Base-by-base conservation (phyloP, 768 basidiomycete species). In the Mycena epipterygia region DNA sequence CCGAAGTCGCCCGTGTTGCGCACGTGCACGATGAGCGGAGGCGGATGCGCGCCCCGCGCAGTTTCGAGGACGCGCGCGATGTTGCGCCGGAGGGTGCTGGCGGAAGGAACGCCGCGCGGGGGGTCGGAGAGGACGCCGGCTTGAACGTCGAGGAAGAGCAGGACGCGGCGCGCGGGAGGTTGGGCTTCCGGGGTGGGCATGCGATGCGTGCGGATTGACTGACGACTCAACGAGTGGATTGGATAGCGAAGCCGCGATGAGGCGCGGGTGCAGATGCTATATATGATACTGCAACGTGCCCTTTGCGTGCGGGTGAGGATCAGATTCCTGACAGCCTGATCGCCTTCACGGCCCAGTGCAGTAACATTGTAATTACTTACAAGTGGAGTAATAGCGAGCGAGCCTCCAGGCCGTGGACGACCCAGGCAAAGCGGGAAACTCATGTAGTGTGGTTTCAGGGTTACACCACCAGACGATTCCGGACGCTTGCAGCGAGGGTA, bases 21-120 rank as follows among this genome's bases (percentile, higher is more conserved):
- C 68, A 92, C 85, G 76, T 93, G 92, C 58, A 93, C 82, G 79
- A 93, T 91, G 17, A 84, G 83, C 8, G 89, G 90, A 5, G 87
- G 84, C 0, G 84, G 84, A 1, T 75, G 85, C 85, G 16, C 80
- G 78, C 27, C 90, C 87, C n/a, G 86, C 85, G 42, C 60, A 19
- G 66, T 70, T 27, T 76, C 25, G 70, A 87, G 84, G 74, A 88
- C 74, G 35, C 35, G 60, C 16, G 75, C 68, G 76, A 88, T 81
- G 73, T 86, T 86, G 39, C 71, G 74, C 55, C 81, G 81, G 41
- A 87, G 74, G 46, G 59, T 63, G 37, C 56, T 49, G 1, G 82
- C 77, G 32, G 80, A 71, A 32, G 86, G 86, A 30, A 87, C 81
- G 49, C 84, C 85, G n/a, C 67, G 53, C 11, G 79, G 75, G 11